Evolutionary conservation across 192 early-diverging fungal genomes (phyloP), one percentile per base, ranked within the genome.

Genomic region (Backusella luteola): DNA sequence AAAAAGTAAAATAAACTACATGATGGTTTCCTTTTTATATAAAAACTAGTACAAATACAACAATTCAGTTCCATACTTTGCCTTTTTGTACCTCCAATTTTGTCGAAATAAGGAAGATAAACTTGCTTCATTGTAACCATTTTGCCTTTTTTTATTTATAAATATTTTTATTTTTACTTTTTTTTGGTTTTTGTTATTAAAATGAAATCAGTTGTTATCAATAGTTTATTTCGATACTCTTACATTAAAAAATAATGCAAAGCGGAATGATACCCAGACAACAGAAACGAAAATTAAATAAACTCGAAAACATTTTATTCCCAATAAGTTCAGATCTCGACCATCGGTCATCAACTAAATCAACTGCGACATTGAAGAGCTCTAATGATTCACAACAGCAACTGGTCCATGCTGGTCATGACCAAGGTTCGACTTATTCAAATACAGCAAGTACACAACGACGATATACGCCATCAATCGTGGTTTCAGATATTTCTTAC

Each of bases 1-100:
- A n/a, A 32, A n/a, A 63, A 63, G 21, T 29, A 63, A 56, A 56
- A 63, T 14, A 63, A 14, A 63, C 29, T 63, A 63, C 56, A 63
- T 63, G 56, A 63, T 63, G 56, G 29, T 63, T 63, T 63, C 56
- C 56, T 63, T 63, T 63, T 63, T 63, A 63, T 63, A 63, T 63
- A 26, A 63, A 63, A 14, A 29, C 56, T 63, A 63, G 56, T 63
- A 63, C 56, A 63, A 63, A 63, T 63, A 63, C 56, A 63, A 29
- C 26, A 63, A 29, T 12, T 23, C 23, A 63, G 26, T 63, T 63
- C 56, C 23, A 63, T 63, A 63, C 11, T 63, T 63, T 29, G 12
- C 23, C 23, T 29, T 63, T 63, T 29, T 63, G 56, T 63, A 63
- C 23, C 56, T 63, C 56, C 56, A 63, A 21, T n/a, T 63, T 63